phyloP scores from a whole-genome alignment of 768 basidiomycete genomes.

The Boletus rubescentipes region DNA sequence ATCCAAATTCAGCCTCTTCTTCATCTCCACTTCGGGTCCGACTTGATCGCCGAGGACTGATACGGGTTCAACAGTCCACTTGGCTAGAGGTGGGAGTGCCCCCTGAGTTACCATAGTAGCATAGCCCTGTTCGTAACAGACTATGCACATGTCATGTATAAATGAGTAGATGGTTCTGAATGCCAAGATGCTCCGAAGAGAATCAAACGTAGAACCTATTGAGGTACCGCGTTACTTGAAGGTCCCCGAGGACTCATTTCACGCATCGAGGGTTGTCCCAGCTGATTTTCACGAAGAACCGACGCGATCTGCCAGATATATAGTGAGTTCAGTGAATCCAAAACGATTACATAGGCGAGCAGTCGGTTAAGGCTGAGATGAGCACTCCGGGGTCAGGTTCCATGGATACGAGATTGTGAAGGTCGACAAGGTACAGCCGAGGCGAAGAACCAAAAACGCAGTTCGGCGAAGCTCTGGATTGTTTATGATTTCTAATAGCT shows the following conservation, averaged over 20 bases:
- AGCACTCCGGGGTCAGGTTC: background rate
- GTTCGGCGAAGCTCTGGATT: background rate
- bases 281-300: background rate
- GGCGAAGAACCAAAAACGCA: background rate
- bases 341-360: background rate
- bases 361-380: background rate
- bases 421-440: background rate
- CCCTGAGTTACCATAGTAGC: background rate
- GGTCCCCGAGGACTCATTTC: background rate
- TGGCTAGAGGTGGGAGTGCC: background rate
- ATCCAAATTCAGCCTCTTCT: background rate
- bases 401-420: background rate
- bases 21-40: constrained; percentile 1
- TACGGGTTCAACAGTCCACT: background rate
- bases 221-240: background rate
- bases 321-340: background rate
- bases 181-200: background rate
- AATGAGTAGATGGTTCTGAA: background rate
- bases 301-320: background rate
- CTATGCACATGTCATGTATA: background rate
- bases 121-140: constrained; percentile 2
- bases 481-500: background rate
- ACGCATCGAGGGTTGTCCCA: background rate
- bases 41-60: constrained; percentile 9
- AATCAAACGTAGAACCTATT: background rate